Base-by-base conservation (phyloP, 441 rosid genomes). In the Pelargonium citronellum region DNA sequence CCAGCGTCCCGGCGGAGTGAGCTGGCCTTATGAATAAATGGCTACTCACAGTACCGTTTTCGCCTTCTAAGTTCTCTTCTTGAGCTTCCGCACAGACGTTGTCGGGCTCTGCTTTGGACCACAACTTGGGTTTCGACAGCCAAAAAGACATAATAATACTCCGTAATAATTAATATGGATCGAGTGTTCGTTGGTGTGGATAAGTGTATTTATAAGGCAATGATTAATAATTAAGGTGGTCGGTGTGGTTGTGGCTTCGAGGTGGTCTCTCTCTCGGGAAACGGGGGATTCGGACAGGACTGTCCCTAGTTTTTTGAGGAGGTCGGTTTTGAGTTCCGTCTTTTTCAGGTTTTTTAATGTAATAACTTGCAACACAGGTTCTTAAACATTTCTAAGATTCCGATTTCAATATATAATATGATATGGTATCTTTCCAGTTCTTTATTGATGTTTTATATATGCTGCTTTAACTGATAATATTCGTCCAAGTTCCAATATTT, bases 11-110 rank as follows among this genome's bases (percentile, higher is more conserved):
- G 0, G 67, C 46, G 4, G 87, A 62, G 73, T 79, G 82, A 7
- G 63, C 77, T 0, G 81, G 86, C 68, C 73, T 80, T n/a, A 88
- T 7, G 69, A 19, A 19, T 67, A 86, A 66, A 76, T 81, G 86
- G 69, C 75, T 84, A 0, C 81, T 76, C 0, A 79, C 81, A 0
- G 7, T 2, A 24, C 53, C 53, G n/a, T 65, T 71, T 0, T 19
- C 20, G 53, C 57, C 49, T 64, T 72, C 81, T 39, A 24, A 55
- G 4, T 72, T 79, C 19, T 80, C 79, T n/a, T 74, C 70, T 8
- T 30, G 16, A 1, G 75, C 80, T 53, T 76, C 82, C 0, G n/a
- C 24, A 2, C 16, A 64, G 60, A n/a, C 19, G 73, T 2, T 47
- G 69, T 12, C 70, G 4, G 71, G 61, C 57, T 78, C 64, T 7